phyloP scores from a whole-genome alignment of 495 filamentous ascomycete genomes.

The Neurospora terricola region DNA sequence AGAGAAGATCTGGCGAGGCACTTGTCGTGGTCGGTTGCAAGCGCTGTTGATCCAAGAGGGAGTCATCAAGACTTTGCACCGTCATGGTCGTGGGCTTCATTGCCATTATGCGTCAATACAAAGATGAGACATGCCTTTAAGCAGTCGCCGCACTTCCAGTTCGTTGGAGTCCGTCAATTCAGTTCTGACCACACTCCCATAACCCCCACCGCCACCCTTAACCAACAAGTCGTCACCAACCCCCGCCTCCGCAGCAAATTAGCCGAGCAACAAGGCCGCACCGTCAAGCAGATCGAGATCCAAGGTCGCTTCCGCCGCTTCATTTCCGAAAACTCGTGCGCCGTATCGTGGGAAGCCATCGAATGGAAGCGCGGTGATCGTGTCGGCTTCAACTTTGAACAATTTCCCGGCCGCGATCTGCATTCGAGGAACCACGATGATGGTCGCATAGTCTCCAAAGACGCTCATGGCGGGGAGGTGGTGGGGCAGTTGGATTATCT shows the following conservation, averaged over 20 bases:
- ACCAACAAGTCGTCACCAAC: not conserved
- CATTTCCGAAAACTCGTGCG: conserved; percentile 7
- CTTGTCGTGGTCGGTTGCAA: conserved; percentile 19
- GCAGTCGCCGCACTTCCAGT: conserved; percentile 14
- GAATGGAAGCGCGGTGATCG: conserved; percentile 7
- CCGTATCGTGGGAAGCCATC: conserved; percentile 14
- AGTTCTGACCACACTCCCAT: not conserved
- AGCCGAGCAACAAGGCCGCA: conserved; percentile 15
- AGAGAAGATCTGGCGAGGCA: conserved; percentile 19
- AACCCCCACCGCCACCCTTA: not conserved
- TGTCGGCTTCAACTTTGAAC: conserved; percentile 14
- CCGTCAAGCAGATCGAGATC: conserved; percentile 16
- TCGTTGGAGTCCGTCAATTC: conserved; percentile 3
- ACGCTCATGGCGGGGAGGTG: conserved; percentile 21
- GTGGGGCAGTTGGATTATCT: conserved; percentile 23
- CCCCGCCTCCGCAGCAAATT: conserved; percentile 2
- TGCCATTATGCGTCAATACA: conserved; percentile 14
- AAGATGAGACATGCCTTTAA: conserved; percentile 14
- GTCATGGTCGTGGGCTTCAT: conserved; percentile 24
- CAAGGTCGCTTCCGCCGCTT: conserved; percentile 20
- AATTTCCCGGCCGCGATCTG: conserved; percentile 10
- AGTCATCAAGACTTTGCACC: conserved; percentile 19
- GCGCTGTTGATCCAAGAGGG: conserved; percentile 4
- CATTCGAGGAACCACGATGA: conserved; percentile 12
- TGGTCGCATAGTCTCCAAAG: conserved; percentile 17